Evolutionary conservation across 2,329 filamentous ascomycete species (phyloP).

Genomic region (Ceratocystis variospora): DNA sequence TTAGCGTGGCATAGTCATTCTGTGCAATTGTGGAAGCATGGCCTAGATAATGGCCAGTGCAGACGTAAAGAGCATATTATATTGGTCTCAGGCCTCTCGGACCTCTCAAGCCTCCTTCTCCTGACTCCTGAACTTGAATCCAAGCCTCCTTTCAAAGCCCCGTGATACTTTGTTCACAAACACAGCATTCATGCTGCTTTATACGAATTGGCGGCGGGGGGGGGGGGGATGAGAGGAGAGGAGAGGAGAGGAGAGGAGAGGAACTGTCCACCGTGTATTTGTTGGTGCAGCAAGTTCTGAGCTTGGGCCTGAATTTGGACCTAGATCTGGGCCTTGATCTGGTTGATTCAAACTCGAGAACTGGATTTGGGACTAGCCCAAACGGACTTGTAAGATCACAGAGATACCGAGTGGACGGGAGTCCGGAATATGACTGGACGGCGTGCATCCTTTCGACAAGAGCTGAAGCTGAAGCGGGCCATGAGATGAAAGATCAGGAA

Average conservation of each 20-base stretch:
- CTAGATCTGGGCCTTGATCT: not conserved
- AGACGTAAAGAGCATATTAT: slow-evolving; percentile 3
- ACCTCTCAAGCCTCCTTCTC: slow-evolving; percentile 6
- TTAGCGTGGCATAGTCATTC: not conserved
- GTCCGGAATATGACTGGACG: slow-evolving; percentile 2
- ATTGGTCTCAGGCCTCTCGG: slow-evolving; percentile 1
- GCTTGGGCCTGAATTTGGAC: not conserved
- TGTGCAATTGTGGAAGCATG: slow-evolving; percentile 2
- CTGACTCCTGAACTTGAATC: slow-evolving; percentile 2
- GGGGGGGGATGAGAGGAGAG: not conserved
- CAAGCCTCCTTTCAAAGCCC: not conserved
- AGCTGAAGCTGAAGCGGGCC: slow-evolving; percentile 1
- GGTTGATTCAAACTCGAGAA: not conserved
- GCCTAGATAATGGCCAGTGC: not conserved
- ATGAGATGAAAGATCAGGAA: not conserved
- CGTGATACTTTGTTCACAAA: not conserved
- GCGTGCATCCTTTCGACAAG: not conserved
- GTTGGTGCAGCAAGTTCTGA: not conserved
- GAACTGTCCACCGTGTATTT: not conserved
- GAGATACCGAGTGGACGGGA: slow-evolving; percentile 1
- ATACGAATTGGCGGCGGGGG: not conserved
- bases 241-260: not conserved
- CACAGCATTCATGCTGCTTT: not conserved
- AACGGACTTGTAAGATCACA: not conserved
- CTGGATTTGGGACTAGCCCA: slow-evolving; percentile 1